phyloP scores from a whole-genome alignment of 352 stramenopile genomes.

The Phytopythium chamaehyphon region DNA sequence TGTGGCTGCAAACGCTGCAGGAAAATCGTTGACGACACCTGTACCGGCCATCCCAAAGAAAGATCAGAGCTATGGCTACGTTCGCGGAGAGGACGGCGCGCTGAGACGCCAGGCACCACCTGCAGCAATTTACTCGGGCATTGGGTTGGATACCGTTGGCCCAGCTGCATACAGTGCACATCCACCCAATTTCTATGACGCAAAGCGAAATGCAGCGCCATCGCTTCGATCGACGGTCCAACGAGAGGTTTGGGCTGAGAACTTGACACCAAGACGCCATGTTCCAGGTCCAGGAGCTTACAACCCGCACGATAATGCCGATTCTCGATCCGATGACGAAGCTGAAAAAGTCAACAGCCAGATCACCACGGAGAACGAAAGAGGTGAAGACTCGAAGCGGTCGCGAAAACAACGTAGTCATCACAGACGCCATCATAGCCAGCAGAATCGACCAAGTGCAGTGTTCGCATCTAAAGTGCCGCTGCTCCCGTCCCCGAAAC shows the following conservation, averaged over 20 bases:
- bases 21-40: constrained; percentile 3
- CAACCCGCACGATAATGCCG: constrained; percentile 14
- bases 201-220: constrained; percentile 56
- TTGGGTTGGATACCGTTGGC: constrained; percentile 69
- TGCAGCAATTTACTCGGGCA: constrained; percentile 50
- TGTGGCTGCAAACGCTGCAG: constrained; percentile 4
- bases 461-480: constrained; percentile 78
- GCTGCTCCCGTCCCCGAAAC: constrained; percentile 44
- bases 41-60: constrained; percentile 67
- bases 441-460: constrained; percentile 33
- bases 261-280: constrained; percentile 29
- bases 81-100: constrained; percentile 31
- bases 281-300: constrained; percentile 70
- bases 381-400: neutral
- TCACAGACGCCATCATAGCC: neutral
- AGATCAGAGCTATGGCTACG: constrained; percentile 74
- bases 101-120: constrained; percentile 43
- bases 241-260: constrained; percentile 71
- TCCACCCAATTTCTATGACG: constrained; percentile 45
- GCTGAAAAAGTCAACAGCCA: constrained; percentile 4
- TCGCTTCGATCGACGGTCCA: constrained; percentile 69
- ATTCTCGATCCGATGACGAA: neutral
- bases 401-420: neutral
- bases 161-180: constrained; percentile 63
- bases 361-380: neutral